A percentile compares a stretch with the other conserved stretches of the same genome.
Evolutionary conservation across 331 rosid genomes (phyloP).

Genomic region (Quercus lobata): DNA sequence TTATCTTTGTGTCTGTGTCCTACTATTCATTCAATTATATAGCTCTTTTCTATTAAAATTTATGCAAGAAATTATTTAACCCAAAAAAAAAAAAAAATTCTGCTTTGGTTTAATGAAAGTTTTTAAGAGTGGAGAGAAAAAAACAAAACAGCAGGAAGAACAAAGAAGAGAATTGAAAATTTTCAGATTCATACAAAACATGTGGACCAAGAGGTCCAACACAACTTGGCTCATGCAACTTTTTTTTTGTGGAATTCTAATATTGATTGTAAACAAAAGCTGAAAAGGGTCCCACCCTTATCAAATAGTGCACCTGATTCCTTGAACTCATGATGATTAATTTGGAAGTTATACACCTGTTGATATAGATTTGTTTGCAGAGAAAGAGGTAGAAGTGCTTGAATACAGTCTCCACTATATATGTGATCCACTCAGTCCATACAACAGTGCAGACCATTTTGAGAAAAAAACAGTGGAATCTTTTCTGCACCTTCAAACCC

Average conservation of each 20-base stretch:
- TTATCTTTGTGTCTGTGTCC: too few relatives aligned
- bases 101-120: too few relatives aligned
- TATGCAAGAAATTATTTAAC: too few relatives aligned
- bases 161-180: too few relatives aligned
- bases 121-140: too few relatives aligned
- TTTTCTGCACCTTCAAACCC: too few relatives aligned
- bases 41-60: too few relatives aligned
- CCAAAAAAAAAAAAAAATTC: too few relatives aligned
- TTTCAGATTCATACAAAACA: too few relatives aligned
- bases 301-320: slow-evolving; percentile 15
- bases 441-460: neutral
- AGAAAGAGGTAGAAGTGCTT: neutral
- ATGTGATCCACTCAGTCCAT: neutral
- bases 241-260: slow-evolving; percentile 12
- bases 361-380: neutral
- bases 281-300: slow-evolving; percentile 13
- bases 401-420: neutral
- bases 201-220: slow-evolving; percentile 4
- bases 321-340: slow-evolving; percentile 17
- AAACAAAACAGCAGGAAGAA: neutral
- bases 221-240: neutral
- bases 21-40: too few relatives aligned
- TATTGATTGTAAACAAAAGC: slow-evolving; percentile 13
- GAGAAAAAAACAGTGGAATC: too few relatives aligned
- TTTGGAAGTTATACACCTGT: slow-evolving; percentile 13